Percentiles rank a stretch among this genome's conserved stretches.
phyloP scores from a whole-genome alignment of 768 basidiomycete genomes.

The Psilocybe subaeruginosa region DNA sequence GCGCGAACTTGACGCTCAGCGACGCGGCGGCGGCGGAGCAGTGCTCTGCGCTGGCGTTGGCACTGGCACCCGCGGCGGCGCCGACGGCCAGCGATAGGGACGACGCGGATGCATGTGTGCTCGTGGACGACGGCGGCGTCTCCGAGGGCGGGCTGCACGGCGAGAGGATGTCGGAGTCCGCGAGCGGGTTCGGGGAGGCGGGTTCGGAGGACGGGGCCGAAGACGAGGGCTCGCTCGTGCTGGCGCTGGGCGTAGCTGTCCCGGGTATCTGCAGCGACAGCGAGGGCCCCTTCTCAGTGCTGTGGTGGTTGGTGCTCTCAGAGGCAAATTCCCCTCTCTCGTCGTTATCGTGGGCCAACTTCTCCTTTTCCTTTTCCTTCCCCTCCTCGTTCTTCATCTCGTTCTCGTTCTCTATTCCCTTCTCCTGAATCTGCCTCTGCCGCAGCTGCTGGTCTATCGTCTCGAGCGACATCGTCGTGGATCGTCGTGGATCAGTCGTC shows the following conservation, averaged over 20 bases:
- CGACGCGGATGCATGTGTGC: constrained; percentile 18
- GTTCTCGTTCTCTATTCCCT: not conserved
- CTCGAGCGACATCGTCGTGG: not conserved
- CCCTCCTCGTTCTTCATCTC: not conserved
- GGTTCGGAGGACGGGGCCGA: constrained; percentile 18
- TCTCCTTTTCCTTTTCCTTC: not conserved
- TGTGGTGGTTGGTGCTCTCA: not conserved
- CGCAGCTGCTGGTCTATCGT: not conserved
- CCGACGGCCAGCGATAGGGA: constrained; percentile 13
- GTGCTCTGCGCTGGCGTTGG: not conserved
- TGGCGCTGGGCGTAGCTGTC: not conserved
- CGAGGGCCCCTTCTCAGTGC: not conserved
- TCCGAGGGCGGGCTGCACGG: constrained; percentile 12
- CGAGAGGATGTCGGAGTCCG: constrained; percentile 11
- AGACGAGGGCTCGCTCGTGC: constrained; percentile 15
- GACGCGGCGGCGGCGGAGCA: constrained; percentile 5
- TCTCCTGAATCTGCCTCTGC: not conserved
- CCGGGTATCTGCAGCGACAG: constrained; percentile 15
- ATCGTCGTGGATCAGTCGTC: not conserved
- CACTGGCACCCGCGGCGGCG: not conserved
- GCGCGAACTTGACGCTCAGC: constrained; percentile 58
- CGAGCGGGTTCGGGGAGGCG: constrained; percentile 20
- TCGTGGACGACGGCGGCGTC: constrained; percentile 14
- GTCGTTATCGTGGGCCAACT: not conserved
- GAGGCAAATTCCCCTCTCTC: too few species aligned